Percentiles rank a stretch among this genome's conserved stretches.
phyloP scores from a whole-genome alignment of 371 early-diverging fungal genomes.

The Syncephalastrum racemosum region DNA sequence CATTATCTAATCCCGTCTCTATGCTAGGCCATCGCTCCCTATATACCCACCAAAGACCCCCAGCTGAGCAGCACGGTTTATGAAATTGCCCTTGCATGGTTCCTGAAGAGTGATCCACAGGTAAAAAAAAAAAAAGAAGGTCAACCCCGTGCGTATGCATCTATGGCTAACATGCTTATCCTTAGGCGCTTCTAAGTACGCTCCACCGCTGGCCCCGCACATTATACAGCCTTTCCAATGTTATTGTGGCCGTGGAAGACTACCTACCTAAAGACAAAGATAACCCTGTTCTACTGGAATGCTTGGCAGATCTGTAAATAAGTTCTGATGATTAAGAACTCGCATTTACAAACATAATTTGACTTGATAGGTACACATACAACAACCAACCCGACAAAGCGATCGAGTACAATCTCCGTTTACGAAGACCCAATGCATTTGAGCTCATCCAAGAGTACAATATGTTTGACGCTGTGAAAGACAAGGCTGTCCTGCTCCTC shows the following conservation, averaged over 20 bases:
- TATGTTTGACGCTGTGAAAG: slow-evolving; percentile 76
- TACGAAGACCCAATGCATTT: slow-evolving; percentile 71
- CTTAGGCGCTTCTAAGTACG: slow-evolving; percentile 52
- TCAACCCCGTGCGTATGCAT: neutral
- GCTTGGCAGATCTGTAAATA: slow-evolving; percentile 76
- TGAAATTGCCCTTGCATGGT: slow-evolving; percentile 81
- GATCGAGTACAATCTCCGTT: slow-evolving; percentile 76
- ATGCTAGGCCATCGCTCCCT: slow-evolving; percentile 63
- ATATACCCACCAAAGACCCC: slow-evolving; percentile 80
- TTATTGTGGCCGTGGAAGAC: slow-evolving; percentile 79
- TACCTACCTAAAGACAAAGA: slow-evolving; percentile 53
- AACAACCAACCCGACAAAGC: slow-evolving; percentile 76
- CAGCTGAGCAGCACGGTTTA: slow-evolving; percentile 80
- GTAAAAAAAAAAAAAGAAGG: slow-evolving; percentile 24
- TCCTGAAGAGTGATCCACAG: slow-evolving; percentile 62
- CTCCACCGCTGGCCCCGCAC: slow-evolving; percentile 78
- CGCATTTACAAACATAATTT: neutral
- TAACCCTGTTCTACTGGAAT: slow-evolving; percentile 62
- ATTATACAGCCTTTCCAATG: slow-evolving; percentile 70
- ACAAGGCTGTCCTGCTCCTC: slow-evolving; percentile 77
- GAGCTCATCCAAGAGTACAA: slow-evolving; percentile 75
- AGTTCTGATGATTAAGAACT: neutral
- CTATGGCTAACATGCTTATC: neutral
- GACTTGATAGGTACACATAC: slow-evolving; percentile 55
- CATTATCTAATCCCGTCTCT: no score